phyloP scores from a whole-genome alignment of 139 green algal genomes.

The Volvox reticuliferus region DNA sequence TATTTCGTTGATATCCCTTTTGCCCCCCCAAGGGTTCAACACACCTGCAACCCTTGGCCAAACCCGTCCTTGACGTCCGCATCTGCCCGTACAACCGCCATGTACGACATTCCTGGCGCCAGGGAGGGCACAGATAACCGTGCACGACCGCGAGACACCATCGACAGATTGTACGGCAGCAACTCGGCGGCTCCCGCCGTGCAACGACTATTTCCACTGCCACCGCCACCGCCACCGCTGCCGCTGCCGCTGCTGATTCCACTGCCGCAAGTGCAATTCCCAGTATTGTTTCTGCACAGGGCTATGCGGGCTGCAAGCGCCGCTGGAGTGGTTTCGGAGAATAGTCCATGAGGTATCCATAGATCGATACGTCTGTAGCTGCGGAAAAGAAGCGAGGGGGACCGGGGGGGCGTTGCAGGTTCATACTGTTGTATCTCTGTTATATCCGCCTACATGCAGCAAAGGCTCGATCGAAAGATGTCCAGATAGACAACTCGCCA shows the following conservation, averaged over 20 bases:
- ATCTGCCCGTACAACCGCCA: background rate
- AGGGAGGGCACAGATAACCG: constrained; percentile 34
- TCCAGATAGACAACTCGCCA: too few species aligned
- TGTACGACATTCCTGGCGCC: background rate
- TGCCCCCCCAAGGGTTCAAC: too few species aligned
- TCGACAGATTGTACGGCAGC: background rate
- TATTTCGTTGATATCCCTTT: too few species aligned
- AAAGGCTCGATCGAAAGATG: too few species aligned
- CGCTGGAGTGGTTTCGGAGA: background rate
- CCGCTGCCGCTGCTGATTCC: too few species aligned
- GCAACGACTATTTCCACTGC: background rate
- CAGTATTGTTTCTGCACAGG: constrained; percentile 26
- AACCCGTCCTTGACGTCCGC: background rate
- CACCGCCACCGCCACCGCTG: too few species aligned
- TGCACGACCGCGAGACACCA: constrained; percentile 29
- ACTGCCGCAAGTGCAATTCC: background rate
- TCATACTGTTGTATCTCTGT: too few species aligned
- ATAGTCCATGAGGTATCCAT: constrained; percentile 65
- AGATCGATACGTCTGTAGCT: constrained; percentile 63
- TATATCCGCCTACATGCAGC: too few species aligned
- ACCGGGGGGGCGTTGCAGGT: background rate
- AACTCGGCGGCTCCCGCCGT: background rate
- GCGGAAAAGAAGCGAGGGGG: background rate
- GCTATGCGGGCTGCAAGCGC: constrained; percentile 16
- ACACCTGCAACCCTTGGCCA: background rate